These are phyloP conservation scores for Trichoderma pleuroti DNA, from an alignment of 2,329 filamentous ascomycete genomes.

Conservation along the genomic window DNA sequence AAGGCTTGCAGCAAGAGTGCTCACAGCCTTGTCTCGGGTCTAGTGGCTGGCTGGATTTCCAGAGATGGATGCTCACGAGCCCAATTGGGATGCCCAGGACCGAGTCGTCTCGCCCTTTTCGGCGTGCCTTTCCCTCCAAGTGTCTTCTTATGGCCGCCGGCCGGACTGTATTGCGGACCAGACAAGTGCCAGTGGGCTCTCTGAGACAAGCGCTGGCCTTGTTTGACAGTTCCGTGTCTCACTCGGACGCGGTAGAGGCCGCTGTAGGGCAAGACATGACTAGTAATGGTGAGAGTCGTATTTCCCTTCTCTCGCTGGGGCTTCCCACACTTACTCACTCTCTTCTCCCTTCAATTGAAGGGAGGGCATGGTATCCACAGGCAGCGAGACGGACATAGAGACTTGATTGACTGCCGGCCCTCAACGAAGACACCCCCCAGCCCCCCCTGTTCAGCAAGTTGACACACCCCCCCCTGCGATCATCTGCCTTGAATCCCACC, in stretches of 20 bases:
- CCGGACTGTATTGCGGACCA: neutral
- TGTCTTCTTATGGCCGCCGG: neutral
- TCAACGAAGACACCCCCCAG: neutral
- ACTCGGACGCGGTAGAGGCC: slow-evolving; percentile 16
- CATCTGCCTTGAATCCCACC: neutral
- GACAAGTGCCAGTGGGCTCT: neutral
- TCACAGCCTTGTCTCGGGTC: neutral
- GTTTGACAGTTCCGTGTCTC: slow-evolving; percentile 21
- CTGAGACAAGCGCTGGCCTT: slow-evolving; percentile 13
- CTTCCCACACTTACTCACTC: neutral
- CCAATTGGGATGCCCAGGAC: slow-evolving; percentile 2
- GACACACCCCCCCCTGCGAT: slow-evolving; percentile 2
- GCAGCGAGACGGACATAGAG: neutral
- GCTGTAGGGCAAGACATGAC: slow-evolving; percentile 17
- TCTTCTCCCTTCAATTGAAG: slow-evolving; percentile 7
- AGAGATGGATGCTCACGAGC: slow-evolving; percentile 1
- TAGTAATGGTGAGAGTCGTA: neutral
- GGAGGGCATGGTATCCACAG: neutral
- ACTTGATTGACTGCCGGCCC: neutral
- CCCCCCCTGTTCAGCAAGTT: neutral
- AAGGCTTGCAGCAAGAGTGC: neutral
- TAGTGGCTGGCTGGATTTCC: slow-evolving; percentile 3
- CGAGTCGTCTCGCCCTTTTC: slow-evolving; percentile 3
- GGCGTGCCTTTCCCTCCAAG: neutral
- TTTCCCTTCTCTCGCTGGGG: neutral